phyloP scores from a whole-genome alignment of 257 asterid genomes.

The Salvia hispanica region DNA sequence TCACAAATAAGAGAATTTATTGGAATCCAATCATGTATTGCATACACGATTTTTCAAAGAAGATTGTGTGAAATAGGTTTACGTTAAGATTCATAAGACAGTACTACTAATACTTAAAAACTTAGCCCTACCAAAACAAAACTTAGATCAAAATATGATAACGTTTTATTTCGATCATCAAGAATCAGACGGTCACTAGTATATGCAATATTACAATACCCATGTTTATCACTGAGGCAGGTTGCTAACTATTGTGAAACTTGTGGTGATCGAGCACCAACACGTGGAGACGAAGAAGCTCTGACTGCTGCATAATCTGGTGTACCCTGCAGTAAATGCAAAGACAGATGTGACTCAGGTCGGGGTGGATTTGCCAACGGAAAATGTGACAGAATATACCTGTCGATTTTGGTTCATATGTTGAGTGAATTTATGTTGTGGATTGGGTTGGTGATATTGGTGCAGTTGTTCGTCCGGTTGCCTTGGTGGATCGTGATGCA shows the following conservation, averaged over 20 bases:
- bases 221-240: background rate
- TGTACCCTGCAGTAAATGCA: constrained; percentile 41
- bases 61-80: too few species aligned
- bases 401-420: constrained; percentile 35
- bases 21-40: too few species aligned
- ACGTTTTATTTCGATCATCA: background rate
- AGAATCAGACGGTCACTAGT: background rate
- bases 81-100: too few species aligned
- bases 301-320: constrained; percentile 35
- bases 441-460: constrained; percentile 32
- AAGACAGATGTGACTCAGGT: background rate
- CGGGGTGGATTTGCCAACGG: background rate
- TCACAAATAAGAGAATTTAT: too few species aligned
- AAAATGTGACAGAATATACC: constrained; percentile 28
- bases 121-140: too few species aligned
- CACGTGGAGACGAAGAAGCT: constrained; percentile 40
- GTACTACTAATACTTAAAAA: too few species aligned
- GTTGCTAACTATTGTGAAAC: constrained; percentile 23
- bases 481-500: constrained; percentile 36
- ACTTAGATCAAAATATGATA: too few species aligned
- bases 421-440: constrained; percentile 18
- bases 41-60: too few species aligned
- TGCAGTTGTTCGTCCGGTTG: constrained; percentile 38
- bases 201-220: constrained; percentile 9
- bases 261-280: constrained; percentile 30